Base-by-base conservation (phyloP, 139 green algal genomes). In the Chlamydomonas sphaeroides region DNA sequence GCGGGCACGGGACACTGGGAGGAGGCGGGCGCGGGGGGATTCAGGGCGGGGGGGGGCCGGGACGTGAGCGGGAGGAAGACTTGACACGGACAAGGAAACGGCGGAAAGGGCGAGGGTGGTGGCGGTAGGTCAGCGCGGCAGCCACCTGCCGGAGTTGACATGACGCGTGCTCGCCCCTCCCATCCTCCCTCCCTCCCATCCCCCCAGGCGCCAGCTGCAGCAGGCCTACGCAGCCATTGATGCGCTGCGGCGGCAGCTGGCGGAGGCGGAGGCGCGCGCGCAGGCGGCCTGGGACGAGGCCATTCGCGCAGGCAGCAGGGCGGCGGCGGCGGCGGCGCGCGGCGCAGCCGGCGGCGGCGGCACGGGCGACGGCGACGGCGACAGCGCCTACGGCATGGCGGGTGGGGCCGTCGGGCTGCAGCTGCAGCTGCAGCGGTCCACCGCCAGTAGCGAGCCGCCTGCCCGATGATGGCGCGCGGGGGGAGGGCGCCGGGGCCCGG, bases 321-420 rank as follows among this genome's bases (percentile, higher is more conserved):
- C 61, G 42, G 75, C 75, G 62, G 62, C 69, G 42, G 75, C 75
- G 42, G 61, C 75, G 75, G 75, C n/a, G n/a, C 41, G 41, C 59
- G 74, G 48, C 32, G 68, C 32, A 30, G 48, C 30, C 69, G 39
- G 56, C 56, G 26, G 41, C 20, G 73, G 59, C n/a, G 21, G 39
- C 0, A 41, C 32, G 59, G 39, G 8, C 30, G 73, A 82, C 18
- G 75, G 8, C 15, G 75, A 82, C 62, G 75, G 8, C 25, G 75
- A 82, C 75, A 73, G 61, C 42, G 75, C 75, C 18, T 82, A 65
- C 32, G 75, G 75, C 61, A 82, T 82, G 75, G 62, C 62, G 21
- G 75, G 75, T 82, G 75, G 65, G 75, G 2, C n/a, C n/a, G n/a
- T n/a, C n/a, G n/a, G n/a, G n/a, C n/a, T n/a, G n/a, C n/a, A n/a